These are phyloP conservation scores for Fusarium tricinctum DNA, from an alignment of 2,329 filamentous ascomycete species.

Conservation along the genomic window DNA sequence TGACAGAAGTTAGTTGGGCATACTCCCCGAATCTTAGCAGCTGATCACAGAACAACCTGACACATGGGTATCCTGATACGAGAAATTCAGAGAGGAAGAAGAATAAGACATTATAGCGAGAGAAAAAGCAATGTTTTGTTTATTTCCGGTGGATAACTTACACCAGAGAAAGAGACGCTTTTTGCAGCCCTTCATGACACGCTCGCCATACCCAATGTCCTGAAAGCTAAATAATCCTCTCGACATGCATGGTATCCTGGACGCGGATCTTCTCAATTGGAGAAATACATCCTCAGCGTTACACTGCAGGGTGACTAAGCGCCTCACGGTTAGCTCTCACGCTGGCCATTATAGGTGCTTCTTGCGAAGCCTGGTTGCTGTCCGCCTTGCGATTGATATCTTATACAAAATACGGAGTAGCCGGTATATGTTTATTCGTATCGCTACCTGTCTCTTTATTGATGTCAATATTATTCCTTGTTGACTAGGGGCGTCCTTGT, in stretches of 20 bases:
- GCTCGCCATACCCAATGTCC: slow-evolving; percentile 22
- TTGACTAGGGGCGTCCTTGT: slow-evolving; percentile 15
- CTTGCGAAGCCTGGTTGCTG: slow-evolving; percentile 1
- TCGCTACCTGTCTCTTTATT: slow-evolving; percentile 16
- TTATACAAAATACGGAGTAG: not conserved
- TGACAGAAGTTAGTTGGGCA: slow-evolving; percentile 23
- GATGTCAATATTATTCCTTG: slow-evolving; percentile 8
- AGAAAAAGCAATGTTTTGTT: slow-evolving; percentile 28
- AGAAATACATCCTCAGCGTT: slow-evolving; percentile 41
- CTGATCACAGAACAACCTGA: slow-evolving; percentile 28
- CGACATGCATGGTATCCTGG: slow-evolving; percentile 44
- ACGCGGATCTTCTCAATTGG: slow-evolving; percentile 44
- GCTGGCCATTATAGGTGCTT: slow-evolving; percentile 2
- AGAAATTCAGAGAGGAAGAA: slow-evolving; percentile 5
- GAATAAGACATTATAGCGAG: not conserved
- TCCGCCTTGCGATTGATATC: slow-evolving; percentile 15
- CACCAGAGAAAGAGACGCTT: slow-evolving; percentile 16
- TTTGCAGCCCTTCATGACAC: slow-evolving; percentile 32
- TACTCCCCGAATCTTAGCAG: slow-evolving; percentile 30
- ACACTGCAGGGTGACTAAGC: slow-evolving; percentile 38
- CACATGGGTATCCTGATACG: slow-evolving; percentile 33
- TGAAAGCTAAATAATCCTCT: slow-evolving; percentile 28
- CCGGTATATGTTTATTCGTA: slow-evolving; percentile 8
- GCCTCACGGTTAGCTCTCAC: slow-evolving; percentile 5
- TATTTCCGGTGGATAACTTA: slow-evolving; percentile 4